Conservation (phyloP, 441 rosid genomes). For the Erysimum cheiri region DNA sequence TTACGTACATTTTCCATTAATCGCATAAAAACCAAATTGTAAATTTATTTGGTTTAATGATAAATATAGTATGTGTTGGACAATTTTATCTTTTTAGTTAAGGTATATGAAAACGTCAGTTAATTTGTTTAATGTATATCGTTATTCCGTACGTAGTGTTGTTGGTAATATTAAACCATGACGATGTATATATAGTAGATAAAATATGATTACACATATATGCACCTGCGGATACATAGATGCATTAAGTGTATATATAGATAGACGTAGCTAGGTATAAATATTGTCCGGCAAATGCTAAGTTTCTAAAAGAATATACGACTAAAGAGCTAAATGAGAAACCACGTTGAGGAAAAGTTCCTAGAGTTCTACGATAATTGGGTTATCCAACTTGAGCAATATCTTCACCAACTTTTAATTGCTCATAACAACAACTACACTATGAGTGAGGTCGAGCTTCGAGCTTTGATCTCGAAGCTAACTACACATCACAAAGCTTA, state of each 20-base stretch:
- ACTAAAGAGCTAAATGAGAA: conserved; percentile 42
- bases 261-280: conserved; percentile 43
- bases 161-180: conserved; percentile 3
- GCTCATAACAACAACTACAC: conserved; percentile 42
- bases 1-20: background rate
- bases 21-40: background rate
- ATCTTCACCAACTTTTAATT: conserved; percentile 48
- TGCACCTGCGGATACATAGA: conserved; percentile 23
- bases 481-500: conserved; percentile 82
- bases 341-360: conserved; percentile 53
- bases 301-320: background rate
- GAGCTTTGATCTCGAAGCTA: conserved; percentile 58
- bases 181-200: background rate
- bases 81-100: background rate
- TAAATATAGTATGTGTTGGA: conserved; percentile 3
- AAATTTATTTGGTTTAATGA: background rate
- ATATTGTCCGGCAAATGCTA: conserved; percentile 24
- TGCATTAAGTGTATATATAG: conserved; percentile 18
- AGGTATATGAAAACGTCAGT: background rate
- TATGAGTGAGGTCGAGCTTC: conserved; percentile 44
- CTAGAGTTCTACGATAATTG: conserved; percentile 61
- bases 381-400: conserved; percentile 58
- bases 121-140: background rate
- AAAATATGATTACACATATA: conserved; percentile 10
- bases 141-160: conserved; percentile 4